Base-by-base conservation (phyloP, 306 rosid species). In the Senna siamea region DNA sequence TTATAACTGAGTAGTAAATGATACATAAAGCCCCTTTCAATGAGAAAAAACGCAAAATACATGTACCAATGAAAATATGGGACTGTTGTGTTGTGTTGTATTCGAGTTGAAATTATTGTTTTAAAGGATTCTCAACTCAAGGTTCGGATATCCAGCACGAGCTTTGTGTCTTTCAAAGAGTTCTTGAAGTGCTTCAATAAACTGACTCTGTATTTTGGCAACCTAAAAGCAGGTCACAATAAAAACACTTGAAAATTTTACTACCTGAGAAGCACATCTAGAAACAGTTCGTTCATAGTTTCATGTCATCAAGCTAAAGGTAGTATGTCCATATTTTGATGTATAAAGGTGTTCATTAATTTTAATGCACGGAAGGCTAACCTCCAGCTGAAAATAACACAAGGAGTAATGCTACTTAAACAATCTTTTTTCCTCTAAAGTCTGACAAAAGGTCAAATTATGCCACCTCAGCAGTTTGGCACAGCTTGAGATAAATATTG, bases 91-190 rank as follows among this genome's bases (percentile, higher is more conserved):
- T 2, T 32, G 2, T 32, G 37, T 2, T 32, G 2, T 32, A 32
- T n/a, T n/a, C n/a, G n/a, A n/a, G n/a, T n/a, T 60, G 18, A 75
- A 54, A 56, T 20, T 17, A 43, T 38, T 15, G 59, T 72, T 26
- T 35, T 23, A 47, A 67, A 87, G 79, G 22, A 93, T 78, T 82
- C 80, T 89, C 80, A 91, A 70, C 20, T 87, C 89, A 48, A 87
- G 96, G 50, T 89, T 80, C 8, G 95, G 83, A 73, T 79, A 80
- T 55, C 98, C 97, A 75, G 83, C 88, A 66, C 20, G 83, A 58
- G 84, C 88, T 82, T 88, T 93, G 84, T 91, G 85, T 87, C 83
- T 81, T 76, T 91, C 98, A 26, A 91, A 93, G 65, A 93, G 95
- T 59, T 85, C 89, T 82, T 85, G 75, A 26, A 93, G 88, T 60